Evolutionary conservation across 2,329 filamentous ascomycete species (phyloP), one percentile per base, ranked within the genome.

Genomic region (Colletotrichum sp.): DNA sequence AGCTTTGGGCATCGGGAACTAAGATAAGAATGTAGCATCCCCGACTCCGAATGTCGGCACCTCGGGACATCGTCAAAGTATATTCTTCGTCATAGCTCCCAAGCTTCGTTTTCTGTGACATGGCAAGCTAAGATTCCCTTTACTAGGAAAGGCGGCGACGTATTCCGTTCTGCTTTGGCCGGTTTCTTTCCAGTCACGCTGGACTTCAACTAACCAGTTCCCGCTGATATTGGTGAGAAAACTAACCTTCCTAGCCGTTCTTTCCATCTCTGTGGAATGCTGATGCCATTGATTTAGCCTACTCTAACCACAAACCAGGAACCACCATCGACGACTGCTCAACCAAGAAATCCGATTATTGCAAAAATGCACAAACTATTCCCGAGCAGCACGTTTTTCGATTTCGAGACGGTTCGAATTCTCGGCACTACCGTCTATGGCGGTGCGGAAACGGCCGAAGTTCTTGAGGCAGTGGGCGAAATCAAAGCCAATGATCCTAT

Each of bases 401-500:
- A 88, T 77, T 88, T 89, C 76, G 87, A 89, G 77, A 78, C 81
- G 4, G 60, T 86, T 16, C 84, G 87, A 7, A 63, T 89, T 30
- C 83, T 88, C 8, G 84, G 82, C 52, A 85, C 78, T 3, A 81
- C 85, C 0, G 80, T 82, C 1, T 79, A 77, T 24, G 82, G 82
- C 4, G 87, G 87, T 1, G 80, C 80, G 63, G 87, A 88, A 4
- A 79, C 85, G 3, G 85, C 81, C 30, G 87, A 89, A 69, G 82
- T 79, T n/a, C 82, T 88, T 3, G 82, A 84, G 24, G 84, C 85
- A 10, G 81, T 80, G 2, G 81, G 78, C 8, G 75, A 82, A 39
- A 86, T 89, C 80, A 84, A 82, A 60, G 78, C 84, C 28, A 68
- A 81, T 28, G 84, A 89, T 69, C 79, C 84, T 0, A 83, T 83